Conservation (phyloP, 352 stramenopile genomes). For the Phytophthora tentaculata region DNA sequence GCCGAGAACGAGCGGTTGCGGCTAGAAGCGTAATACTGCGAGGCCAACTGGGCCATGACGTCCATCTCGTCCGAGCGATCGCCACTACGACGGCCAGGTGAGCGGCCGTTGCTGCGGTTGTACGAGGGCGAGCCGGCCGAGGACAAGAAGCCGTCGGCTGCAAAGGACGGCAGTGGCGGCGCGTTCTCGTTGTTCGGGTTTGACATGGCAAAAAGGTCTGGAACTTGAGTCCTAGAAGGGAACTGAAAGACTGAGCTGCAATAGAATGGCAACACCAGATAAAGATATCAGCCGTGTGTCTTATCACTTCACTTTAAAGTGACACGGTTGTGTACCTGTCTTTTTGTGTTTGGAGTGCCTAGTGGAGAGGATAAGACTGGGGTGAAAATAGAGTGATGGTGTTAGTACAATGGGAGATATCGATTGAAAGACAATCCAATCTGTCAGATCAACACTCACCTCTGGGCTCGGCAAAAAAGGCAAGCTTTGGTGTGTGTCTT, state of each 20-base stretch:
- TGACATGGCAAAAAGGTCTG: conserved; percentile 10
- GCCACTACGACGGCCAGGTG: conserved; percentile 7
- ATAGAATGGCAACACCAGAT: background rate
- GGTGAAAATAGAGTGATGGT: conserved; percentile 18
- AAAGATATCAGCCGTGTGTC: conserved; percentile 25
- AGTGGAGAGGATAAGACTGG: conserved; percentile 17
- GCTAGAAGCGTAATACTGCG: conserved; percentile 77
- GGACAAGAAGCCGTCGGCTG: conserved; percentile 35
- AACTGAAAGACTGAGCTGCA: conserved; percentile 30
- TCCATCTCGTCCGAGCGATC: conserved; percentile 58
- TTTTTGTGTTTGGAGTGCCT: conserved; percentile 9
- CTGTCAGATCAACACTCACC: conserved; percentile 14
- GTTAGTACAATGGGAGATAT: no score
- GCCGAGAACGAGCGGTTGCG: conserved; percentile 78
- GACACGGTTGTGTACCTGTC: conserved; percentile 31
- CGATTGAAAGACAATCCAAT: conserved; percentile 19
- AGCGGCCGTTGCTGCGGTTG: conserved; percentile 30
- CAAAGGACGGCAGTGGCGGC: conserved; percentile 38
- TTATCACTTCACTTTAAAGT: conserved; percentile 14
- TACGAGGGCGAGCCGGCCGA: conserved; percentile 34
- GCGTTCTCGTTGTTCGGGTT: conserved; percentile 29
- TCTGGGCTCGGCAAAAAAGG: conserved; percentile 11
- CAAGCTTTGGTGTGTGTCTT: background rate
- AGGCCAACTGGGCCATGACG: conserved; percentile 84
- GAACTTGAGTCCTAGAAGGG: conserved; percentile 17